A percentile compares a stretch with the other conserved stretches of the same genome.
phyloP scores from a whole-genome alignment of 106 monocot species.

The Dendrobium catenatum region DNA sequence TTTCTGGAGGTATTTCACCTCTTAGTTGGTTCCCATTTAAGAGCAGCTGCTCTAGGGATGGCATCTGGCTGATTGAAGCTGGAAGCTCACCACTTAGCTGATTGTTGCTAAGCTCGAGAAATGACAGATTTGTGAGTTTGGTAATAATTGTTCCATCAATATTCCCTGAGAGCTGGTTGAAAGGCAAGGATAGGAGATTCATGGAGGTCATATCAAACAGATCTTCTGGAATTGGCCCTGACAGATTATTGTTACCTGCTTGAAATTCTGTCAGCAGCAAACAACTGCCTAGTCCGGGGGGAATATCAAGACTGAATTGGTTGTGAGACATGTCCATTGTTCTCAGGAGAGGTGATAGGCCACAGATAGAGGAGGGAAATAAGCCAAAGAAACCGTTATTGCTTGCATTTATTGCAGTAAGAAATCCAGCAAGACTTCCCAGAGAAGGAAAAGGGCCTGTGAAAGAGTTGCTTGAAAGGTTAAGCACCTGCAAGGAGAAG shows the following conservation, averaged over 20 bases:
- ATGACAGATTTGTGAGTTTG: neutral
- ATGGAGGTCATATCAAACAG: neutral
- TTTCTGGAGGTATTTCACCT: neutral
- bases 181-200: neutral
- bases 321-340: neutral
- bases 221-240: neutral
- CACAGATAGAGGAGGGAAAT: constrained; percentile 2
- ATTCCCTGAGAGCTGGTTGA: constrained; percentile 2
- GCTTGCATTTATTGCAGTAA: constrained; percentile 1
- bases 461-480: constrained; percentile 11
- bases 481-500: constrained; percentile 1
- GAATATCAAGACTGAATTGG: neutral
- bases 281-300: neutral
- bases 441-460: neutral
- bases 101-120: constrained; percentile 1
- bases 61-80: neutral
- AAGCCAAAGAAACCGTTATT: constrained; percentile 1
- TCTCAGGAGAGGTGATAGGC: neutral
- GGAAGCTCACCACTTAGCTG: constrained; percentile 7
- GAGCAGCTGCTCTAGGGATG: neutral
- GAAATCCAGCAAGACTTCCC: constrained; percentile 2
- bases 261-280: neutral
- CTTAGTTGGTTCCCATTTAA: neutral
- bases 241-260: constrained; percentile 5
- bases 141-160: neutral